These are phyloP conservation scores for Coemansia sp. DNA, from an alignment of 192 early-diverging fungal genomes.

Conservation along the genomic window DNA sequence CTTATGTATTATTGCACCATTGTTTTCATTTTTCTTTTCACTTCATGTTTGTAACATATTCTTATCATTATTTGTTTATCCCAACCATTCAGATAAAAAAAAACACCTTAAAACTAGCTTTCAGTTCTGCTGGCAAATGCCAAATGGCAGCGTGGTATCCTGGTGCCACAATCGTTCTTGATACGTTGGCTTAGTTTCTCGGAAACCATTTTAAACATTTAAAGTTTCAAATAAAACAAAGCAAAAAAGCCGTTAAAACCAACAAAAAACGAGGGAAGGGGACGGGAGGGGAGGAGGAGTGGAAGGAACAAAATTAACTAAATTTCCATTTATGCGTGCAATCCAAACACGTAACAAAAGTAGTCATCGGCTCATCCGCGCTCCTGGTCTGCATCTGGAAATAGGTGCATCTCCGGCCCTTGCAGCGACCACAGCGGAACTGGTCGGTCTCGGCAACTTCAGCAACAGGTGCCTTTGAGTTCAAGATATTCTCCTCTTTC, in stretches of 20 bases:
- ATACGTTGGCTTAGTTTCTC: not conserved
- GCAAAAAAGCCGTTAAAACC: too few relatives aligned
- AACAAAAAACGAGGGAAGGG: not conserved
- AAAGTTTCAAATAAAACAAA: not conserved
- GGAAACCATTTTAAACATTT: not conserved
- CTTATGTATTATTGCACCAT: too few relatives aligned
- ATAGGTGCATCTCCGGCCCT: slow-evolving; percentile 81
- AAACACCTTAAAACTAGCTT: too few relatives aligned
- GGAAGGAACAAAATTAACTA: slow-evolving; percentile 9
- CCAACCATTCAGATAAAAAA: not conserved
- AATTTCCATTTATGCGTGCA: slow-evolving; percentile 90
- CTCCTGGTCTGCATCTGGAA: slow-evolving; percentile 96
- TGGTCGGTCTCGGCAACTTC: slow-evolving; percentile 84
- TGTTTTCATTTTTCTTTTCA: not conserved
- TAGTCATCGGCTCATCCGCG: slow-evolving; percentile 99
- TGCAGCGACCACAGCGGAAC: slow-evolving; percentile 95
- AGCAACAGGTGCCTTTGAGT: slow-evolving; percentile 74
- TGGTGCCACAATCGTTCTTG: too few relatives aligned
- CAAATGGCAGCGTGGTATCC: too few relatives aligned
- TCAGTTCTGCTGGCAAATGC: too few relatives aligned
- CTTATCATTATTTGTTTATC: not conserved
- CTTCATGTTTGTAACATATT: not conserved
- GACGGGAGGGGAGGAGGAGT: not conserved
- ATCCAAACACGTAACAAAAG: slow-evolving; percentile 88
- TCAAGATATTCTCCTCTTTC: slow-evolving; percentile 71